Percentiles rank a stretch among this genome's conserved stretches.
Evolutionary conservation across 2,329 filamentous ascomycete genomes (phyloP).

Genomic region (Colletotrichum liriopes): DNA sequence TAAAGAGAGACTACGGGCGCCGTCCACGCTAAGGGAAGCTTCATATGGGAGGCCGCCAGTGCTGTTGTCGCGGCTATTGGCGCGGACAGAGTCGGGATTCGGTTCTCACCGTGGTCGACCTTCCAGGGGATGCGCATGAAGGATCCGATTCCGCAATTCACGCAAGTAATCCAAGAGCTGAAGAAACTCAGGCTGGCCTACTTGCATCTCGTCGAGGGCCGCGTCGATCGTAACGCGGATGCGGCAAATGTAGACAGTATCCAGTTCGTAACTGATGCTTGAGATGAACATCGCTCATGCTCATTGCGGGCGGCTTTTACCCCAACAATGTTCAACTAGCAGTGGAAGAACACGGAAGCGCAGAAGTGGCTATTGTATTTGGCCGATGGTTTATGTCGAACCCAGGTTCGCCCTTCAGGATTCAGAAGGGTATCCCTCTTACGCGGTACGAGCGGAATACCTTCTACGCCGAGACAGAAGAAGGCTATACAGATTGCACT

Average conservation of each 20-base stretch:
- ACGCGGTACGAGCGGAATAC: neutral
- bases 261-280: neutral
- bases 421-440: neutral
- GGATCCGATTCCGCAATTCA: constrained; percentile 75
- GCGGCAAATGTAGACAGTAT: neutral
- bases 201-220: neutral
- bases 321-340: neutral
- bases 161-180: constrained; percentile 61
- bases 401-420: neutral
- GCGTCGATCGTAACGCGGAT: neutral
- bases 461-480: neutral
- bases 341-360: neutral
- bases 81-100: constrained; percentile 67
- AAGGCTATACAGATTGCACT: neutral
- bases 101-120: constrained; percentile 71
- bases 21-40: constrained; percentile 48
- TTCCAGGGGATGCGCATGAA: constrained; percentile 77
- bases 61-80: constrained; percentile 57
- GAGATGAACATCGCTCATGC: neutral
- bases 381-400: neutral
- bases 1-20: constrained; percentile 47
- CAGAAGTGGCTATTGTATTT: neutral
- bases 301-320: neutral
- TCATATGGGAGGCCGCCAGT: constrained; percentile 66
- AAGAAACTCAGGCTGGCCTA: neutral